phyloP scores from a whole-genome alignment of 129 eudicot species.

The Oenanthe sinensis region DNA sequence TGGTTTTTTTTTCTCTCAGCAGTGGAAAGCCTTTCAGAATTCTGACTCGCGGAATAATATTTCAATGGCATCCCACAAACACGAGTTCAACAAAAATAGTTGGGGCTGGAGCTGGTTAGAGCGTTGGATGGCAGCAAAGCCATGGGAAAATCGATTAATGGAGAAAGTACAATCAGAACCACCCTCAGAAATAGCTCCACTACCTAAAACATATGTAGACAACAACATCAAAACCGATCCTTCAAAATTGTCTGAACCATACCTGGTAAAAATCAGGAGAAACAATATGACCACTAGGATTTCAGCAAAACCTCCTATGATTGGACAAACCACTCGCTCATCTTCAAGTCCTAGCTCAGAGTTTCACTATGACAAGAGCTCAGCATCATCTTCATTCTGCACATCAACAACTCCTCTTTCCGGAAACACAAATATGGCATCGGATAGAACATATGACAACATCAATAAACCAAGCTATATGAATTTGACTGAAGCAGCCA shows the following conservation, averaged over 20 bases:
- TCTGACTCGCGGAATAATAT: conserved; percentile 23
- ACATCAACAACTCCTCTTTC: conserved; percentile 9
- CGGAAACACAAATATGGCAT: background rate
- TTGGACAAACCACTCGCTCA: conserved; percentile 26
- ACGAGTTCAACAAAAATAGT: conserved; percentile 45
- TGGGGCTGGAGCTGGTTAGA: conserved; percentile 99
- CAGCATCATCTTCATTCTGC: conserved; percentile 16
- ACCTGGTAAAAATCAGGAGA: conserved; percentile 44
- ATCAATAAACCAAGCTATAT: conserved; percentile 64
- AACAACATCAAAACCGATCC: conserved; percentile 14
- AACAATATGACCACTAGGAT: conserved; percentile 57
- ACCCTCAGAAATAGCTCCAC: conserved; percentile 42
- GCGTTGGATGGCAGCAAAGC: conserved; percentile 97
- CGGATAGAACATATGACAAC: conserved; percentile 20
- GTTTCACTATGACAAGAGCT: conserved; percentile 5
- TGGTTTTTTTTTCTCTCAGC: conserved; percentile 15
- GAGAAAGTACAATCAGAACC: conserved; percentile 45
- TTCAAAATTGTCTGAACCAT: conserved; percentile 41
- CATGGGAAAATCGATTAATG: conserved; percentile 94
- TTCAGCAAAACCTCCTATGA: conserved; percentile 46
- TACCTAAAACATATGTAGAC: conserved; percentile 28
- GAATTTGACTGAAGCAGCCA: conserved; percentile 79
- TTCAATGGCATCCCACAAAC: conserved; percentile 36
- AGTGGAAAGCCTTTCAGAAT: conserved; percentile 53
- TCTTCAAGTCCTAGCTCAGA: conserved; percentile 46